These are phyloP conservation scores for Cladosporium oxysporum DNA, from an alignment of 2,329 filamentous ascomycete genomes.

Conservation along the genomic window DNA sequence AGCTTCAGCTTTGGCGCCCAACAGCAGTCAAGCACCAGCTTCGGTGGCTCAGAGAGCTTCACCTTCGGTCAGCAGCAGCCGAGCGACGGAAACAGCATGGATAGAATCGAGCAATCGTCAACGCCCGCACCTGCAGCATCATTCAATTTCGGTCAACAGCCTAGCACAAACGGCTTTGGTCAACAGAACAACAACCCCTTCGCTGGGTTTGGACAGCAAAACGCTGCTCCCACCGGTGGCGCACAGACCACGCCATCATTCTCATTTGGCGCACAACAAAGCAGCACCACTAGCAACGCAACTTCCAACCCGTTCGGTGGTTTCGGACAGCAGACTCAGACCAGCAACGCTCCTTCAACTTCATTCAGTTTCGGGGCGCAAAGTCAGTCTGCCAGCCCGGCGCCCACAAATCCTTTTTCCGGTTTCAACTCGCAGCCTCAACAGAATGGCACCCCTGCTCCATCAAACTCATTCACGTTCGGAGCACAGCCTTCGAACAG, in stretches of 20 bases:
- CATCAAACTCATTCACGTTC: slow-evolving; percentile 16
- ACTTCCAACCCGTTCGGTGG: slow-evolving; percentile 22
- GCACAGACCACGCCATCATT: slow-evolving; percentile 21
- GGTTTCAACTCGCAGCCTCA: slow-evolving; percentile 12
- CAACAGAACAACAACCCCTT: slow-evolving; percentile 20
- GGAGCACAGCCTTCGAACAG: slow-evolving; percentile 14
- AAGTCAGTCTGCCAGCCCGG: slow-evolving; percentile 11
- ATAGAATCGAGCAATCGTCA: slow-evolving; percentile 13
- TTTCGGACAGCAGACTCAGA: slow-evolving; percentile 21
- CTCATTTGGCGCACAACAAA: slow-evolving; percentile 22
- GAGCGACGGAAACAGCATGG: slow-evolving; percentile 1
- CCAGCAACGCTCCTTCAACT: background rate
- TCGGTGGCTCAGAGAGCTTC: slow-evolving; percentile 6
- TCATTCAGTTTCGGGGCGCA: slow-evolving; percentile 14
- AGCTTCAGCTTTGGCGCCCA: slow-evolving; percentile 17
- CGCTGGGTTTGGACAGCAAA: slow-evolving; percentile 22
- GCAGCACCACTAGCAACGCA: slow-evolving; percentile 15
- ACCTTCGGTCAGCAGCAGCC: slow-evolving; percentile 21
- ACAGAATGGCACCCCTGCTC: slow-evolving; percentile 4
- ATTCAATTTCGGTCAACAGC: slow-evolving; percentile 24
- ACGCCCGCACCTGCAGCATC: slow-evolving; percentile 18
- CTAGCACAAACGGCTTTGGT: slow-evolving; percentile 18
- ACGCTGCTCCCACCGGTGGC: slow-evolving; percentile 15
- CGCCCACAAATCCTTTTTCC: slow-evolving; percentile 12
- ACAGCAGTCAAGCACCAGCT: slow-evolving; percentile 6